Base-by-base conservation (phyloP, 1,284 basidiomycete species). In the Veloporphyrellus conicus region DNA sequence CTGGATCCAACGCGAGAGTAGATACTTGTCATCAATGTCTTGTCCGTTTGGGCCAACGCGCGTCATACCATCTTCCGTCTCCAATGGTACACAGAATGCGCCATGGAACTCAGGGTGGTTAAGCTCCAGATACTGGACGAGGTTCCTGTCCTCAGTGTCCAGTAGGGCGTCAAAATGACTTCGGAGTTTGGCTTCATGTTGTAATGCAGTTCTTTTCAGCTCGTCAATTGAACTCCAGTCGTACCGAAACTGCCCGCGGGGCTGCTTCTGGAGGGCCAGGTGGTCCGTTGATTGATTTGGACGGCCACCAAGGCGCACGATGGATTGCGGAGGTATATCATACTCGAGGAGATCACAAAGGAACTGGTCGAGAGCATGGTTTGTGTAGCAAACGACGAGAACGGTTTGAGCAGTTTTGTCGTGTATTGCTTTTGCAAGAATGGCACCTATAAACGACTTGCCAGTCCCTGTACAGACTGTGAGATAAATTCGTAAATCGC, bases 361-460 rank as follows among this genome's bases (percentile, higher is more conserved):
- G 45, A 85, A 81, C 40, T 84, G 78, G 47, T 84, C 82, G 0
- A 84, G 71, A 0, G 82, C 82, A 44, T 84, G 83, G 46, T 84
- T 84, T 1, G 82, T 84, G 49, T 78, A 84, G 53, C 82, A 84
- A 8, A 81, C 77, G 3, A 84, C 79, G 4, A 84, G 71, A 15
- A 84, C 81, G 0, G 56, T 76, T 46, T 74, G 65, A 0, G 53
- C 3, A 0, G 77, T 75, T 37, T 63, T 61, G n/a, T 79, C 72
- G 37, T 82, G 72, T 5, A 84, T 60, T 2, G 69, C 60, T 51
- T 83, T 84, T 0, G 78, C 79, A 0, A 82, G 62, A 1, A 84
- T 60, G 0, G 77, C 74, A 1, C 83, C 82, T 34, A 85, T 78
- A 53, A 83, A 83, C 0, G 81, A 83, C 53, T 84, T 84, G 0